These are phyloP conservation scores for Amniculicola lignicola DNA, from an alignment of 495 filamentous ascomycete species.

Conservation along the genomic window DNA sequence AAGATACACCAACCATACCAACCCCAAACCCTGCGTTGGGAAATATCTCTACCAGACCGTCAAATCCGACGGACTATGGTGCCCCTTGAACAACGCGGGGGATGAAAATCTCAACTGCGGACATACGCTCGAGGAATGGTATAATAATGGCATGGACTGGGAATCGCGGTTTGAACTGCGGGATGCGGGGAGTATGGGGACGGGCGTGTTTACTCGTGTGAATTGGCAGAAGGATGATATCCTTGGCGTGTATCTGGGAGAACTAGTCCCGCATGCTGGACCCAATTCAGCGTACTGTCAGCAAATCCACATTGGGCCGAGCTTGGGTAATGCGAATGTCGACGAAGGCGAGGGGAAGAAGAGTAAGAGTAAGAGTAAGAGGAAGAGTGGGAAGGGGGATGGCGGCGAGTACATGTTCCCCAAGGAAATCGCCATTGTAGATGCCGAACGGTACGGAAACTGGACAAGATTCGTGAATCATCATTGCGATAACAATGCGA, in stretches of 20 bases:
- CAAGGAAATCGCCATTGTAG: too few species aligned
- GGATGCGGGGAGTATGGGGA: neutral
- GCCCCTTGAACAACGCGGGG: too few species aligned
- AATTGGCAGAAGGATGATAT: neutral
- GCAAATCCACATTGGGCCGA: neutral
- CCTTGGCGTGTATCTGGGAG: neutral
- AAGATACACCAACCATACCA: too few species aligned
- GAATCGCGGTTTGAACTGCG: neutral
- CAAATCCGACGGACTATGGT: too few species aligned
- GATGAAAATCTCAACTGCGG: too few species aligned
- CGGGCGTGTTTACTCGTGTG: neutral
- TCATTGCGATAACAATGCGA: conserved; percentile 57
- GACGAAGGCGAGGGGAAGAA: neutral
- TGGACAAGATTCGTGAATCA: conserved; percentile 73
- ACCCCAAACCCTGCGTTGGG: too few species aligned
- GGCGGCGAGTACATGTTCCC: too few species aligned
- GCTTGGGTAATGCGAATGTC: neutral
- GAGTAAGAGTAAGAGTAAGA: neutral
- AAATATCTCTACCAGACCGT: too few species aligned
- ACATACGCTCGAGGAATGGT: neutral
- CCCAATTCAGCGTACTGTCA: neutral
- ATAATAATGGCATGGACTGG: neutral
- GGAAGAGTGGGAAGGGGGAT: neutral
- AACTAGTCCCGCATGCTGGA: neutral
- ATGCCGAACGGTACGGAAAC: conserved; percentile 39